Conservation (phyloP, 73 alveolate genomes). For the Diophrys sp. region DNA sequence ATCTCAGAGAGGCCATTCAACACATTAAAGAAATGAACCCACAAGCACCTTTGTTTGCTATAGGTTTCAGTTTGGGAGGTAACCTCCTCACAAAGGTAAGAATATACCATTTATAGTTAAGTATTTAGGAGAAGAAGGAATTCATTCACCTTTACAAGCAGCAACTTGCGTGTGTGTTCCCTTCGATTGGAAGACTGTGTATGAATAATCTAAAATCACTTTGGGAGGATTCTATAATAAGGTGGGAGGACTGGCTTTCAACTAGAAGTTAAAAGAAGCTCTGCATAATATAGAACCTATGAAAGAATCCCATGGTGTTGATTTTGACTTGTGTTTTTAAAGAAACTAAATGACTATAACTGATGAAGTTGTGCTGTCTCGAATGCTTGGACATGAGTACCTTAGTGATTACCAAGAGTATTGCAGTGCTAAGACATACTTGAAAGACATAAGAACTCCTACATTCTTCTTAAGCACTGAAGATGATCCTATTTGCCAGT, state of each 20-base stretch:
- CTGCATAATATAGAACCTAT: not conserved
- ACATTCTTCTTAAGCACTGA: slow-evolving; percentile 16
- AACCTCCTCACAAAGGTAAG: slow-evolving; percentile 18
- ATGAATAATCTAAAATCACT: not conserved
- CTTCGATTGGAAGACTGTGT: slow-evolving; percentile 4
- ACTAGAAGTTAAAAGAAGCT: slow-evolving; percentile 13
- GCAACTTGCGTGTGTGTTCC: slow-evolving; percentile 53
- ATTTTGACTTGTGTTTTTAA: slow-evolving; percentile 5
- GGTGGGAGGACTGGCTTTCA: not conserved
- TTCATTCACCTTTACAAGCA: slow-evolving; percentile 11
- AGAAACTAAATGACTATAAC: not conserved
- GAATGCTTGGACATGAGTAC: slow-evolving; percentile 22
- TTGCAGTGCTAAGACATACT: slow-evolving; percentile 3
- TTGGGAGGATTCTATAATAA: slow-evolving; percentile 27
- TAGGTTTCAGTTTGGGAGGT: slow-evolving; percentile 61
- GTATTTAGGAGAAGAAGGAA: slow-evolving; percentile 47
- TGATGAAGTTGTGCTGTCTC: slow-evolving; percentile 9
- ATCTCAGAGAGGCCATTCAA: slow-evolving; percentile 19
- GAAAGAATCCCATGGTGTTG: slow-evolving; percentile 1
- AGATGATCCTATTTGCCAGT: slow-evolving; percentile 55
- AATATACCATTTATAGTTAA: not conserved
- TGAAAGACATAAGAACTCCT: slow-evolving; percentile 24
- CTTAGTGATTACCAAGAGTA: slow-evolving; percentile 15
- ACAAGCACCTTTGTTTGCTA: slow-evolving; percentile 1
- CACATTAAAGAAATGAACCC: slow-evolving; percentile 9